phyloP scores from a whole-genome alignment of 2,329 filamentous ascomycete species.

The Zasmidium citrigriseum region DNA sequence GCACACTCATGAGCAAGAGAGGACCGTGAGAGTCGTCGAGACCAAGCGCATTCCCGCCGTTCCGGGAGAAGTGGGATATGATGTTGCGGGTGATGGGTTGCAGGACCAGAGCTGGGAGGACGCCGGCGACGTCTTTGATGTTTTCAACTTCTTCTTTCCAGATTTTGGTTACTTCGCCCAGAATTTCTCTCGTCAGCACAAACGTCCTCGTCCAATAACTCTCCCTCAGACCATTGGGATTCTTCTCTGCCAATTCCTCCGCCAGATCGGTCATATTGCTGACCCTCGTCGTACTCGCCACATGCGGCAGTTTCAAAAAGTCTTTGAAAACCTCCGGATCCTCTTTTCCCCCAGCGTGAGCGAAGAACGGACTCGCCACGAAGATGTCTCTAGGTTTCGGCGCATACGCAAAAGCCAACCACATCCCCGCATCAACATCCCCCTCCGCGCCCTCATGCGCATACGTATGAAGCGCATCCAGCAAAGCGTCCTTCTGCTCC shows the following conservation, averaged over 20 bases:
- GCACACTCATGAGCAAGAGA: slow-evolving; percentile 9
- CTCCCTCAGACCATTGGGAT: slow-evolving; percentile 15
- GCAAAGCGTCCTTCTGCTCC: slow-evolving; percentile 7
- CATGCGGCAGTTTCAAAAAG: not conserved
- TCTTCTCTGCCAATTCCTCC: slow-evolving; percentile 1
- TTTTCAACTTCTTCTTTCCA: slow-evolving; percentile 6
- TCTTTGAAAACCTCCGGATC: not conserved
- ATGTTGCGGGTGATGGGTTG: slow-evolving; percentile 4
- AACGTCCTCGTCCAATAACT: slow-evolving; percentile 14
- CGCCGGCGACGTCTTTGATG: slow-evolving; percentile 9
- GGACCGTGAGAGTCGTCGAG: slow-evolving; percentile 6
- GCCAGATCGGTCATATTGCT: slow-evolving; percentile 12
- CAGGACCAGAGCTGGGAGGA: slow-evolving; percentile 12
- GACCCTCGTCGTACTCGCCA: not conserved
- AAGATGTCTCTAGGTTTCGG: slow-evolving; percentile 7
- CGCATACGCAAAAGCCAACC: not conserved
- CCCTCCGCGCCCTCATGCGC: not conserved
- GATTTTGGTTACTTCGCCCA: not conserved
- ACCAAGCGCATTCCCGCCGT: slow-evolving; percentile 19
- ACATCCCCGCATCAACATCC: not conserved
- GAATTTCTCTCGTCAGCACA: slow-evolving; percentile 4
- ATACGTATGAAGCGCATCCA: slow-evolving; percentile 12
- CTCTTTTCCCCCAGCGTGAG: not conserved
- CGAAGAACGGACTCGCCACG: not conserved
- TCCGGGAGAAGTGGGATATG: slow-evolving; percentile 2